Evolutionary conservation across 1,139 yeast species (phyloP).

Genomic region (Candida tunisiensis): DNA sequence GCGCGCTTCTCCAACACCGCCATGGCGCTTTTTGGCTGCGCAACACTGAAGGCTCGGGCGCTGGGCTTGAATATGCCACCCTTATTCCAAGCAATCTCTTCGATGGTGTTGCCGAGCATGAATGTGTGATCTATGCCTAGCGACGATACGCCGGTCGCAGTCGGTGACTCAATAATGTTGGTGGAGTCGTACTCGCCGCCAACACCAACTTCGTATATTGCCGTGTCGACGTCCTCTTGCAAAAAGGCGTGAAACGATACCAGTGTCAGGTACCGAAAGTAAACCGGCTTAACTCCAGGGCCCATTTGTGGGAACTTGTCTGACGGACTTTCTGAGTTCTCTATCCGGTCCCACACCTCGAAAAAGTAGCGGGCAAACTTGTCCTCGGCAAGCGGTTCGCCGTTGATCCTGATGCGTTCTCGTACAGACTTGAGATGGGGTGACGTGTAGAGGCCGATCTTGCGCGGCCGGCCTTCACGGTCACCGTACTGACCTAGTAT

Average conservation of each 20-base stretch:
- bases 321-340: constrained; percentile 37
- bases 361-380: constrained; percentile 79
- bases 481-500: constrained; percentile 47
- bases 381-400: constrained; percentile 65
- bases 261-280: constrained; percentile 79
- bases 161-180: constrained; percentile 63
- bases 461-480: constrained; percentile 14
- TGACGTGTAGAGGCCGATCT: constrained; percentile 82
- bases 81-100: constrained; percentile 91
- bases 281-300: constrained; percentile 68
- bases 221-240: constrained; percentile 78
- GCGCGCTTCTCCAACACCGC: constrained; percentile 44
- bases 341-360: constrained; percentile 79
- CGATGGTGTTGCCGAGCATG: constrained; percentile 78
- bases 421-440: constrained; percentile 91
- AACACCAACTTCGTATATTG: constrained; percentile 94
- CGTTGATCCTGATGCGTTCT: constrained; percentile 81
- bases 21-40: constrained; percentile 32
- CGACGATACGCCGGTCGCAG: constrained; percentile 73
- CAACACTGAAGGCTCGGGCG: constrained; percentile 54
- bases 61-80: constrained; percentile 75
- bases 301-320: constrained; percentile 57
- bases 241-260: constrained; percentile 82
- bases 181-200: constrained; percentile 98
- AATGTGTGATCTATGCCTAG: constrained; percentile 87